Evolutionary conservation across 2,329 filamentous ascomycete species (phyloP), one percentile per base, ranked within the genome.

Genomic region (Apiospora marii): DNA sequence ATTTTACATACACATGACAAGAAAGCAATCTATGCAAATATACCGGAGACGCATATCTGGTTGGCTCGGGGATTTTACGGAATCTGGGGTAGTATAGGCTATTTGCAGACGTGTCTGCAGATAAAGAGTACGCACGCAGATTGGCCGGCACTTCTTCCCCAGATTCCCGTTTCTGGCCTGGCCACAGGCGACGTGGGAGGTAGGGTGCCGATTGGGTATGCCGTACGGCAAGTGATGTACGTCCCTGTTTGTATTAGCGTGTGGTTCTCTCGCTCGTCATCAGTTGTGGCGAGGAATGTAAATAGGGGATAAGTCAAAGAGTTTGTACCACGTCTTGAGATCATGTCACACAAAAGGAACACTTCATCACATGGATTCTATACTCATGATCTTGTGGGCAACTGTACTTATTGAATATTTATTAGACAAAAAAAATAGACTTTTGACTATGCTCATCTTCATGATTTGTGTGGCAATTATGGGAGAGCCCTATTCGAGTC

Each of bases 31-130:
- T 64, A 64, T 41, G 34, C 12, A 41, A 64, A 64, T 37, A n/a
- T 41, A 14, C 19, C n/a, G 34, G 58, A 14, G 34, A 41, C 34
- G 19, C 10, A 34, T 24, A 8, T 41, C 34, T 64, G 34, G 58
- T 64, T 64, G 34, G 58, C 19, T 64, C 58, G 58, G 58, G 10
- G 58, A 24, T 41, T 64, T 41, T 64, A 41, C 34, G 58, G 58
- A 64, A 41, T 64, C 34, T 13, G 30, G 58, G 58, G 34, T 41
- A 64, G 2, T 24, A 64, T 64, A 64, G 58, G 34, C 58, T 64
- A 64, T 64, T 13, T 41, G 12, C 6, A 41, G 34, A 34, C 34
- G 8, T 24, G 22, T 64, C 58, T 41, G 34, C 58, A 41, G 58
- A 64, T n/a, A 14, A 5, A 61, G 10, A 30, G n/a, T 19, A 7